Base-by-base conservation (phyloP, 2,329 filamentous ascomycete species). In the Proliferodiscus dingleyae region DNA sequence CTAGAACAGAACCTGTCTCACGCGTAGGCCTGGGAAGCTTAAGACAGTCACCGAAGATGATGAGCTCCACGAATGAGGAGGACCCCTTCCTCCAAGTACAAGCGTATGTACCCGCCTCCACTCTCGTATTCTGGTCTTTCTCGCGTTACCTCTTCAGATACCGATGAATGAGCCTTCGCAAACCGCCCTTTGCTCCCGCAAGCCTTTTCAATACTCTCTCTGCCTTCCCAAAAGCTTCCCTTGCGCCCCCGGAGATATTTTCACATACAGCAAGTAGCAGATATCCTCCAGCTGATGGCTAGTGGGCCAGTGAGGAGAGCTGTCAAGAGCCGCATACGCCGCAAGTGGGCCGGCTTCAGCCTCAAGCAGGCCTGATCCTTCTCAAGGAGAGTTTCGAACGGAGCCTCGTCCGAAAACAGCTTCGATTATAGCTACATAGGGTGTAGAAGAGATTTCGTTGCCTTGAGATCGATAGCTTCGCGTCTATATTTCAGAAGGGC, bases 41-140 rank as follows among this genome's bases (percentile, higher is more conserved):
- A 11, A 32, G 8, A 18, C 24, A 15, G 11, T 32, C 29, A 34
- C 9, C 13, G 26, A 61, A 56, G 65, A 83, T 82, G 77, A 84
- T 84, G 80, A 80, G 80, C 67, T 82, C 80, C 54, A 78, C 73
- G 6, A 80, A 77, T 63, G 80, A 83, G 61, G 73, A 81, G 69
- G 81, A 85, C 62, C 81, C 81, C 36, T 85, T 85, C 72, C 78
- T 85, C 69, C 80, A 85, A 65, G 81, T 85, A 59, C 81, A 85
- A 62, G 78, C 81, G 81, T 84, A 69, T 42, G 76, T 61, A 23
- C 33, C 39, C 43, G 9, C 16, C 15, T 34, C 15, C 15, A n/a
- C 16, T 29, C 19, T n/a, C n/a, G n/a, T n/a, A n/a, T n/a, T 26
- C 11, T 11, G 24, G 6, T 26, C 11, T 11, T 6, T 26, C 11